Evolutionary conservation across 176 grass and related monocot genomes (phyloP), one percentile per base, ranked within the genome.

Genomic region (Coix lacrymajobi): DNA sequence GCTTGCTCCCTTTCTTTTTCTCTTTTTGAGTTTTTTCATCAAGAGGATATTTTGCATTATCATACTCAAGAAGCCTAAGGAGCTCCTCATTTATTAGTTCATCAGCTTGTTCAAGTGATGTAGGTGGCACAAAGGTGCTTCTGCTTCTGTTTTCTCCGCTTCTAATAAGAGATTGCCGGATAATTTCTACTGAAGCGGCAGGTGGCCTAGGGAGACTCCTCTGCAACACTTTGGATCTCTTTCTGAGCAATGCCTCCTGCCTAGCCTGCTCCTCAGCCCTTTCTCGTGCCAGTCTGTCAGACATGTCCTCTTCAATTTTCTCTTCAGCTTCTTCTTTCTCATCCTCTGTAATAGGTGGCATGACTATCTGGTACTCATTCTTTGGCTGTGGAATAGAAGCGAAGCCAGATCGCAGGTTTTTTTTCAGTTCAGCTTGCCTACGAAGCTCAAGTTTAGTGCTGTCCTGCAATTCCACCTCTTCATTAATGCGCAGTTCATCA

Each of bases 171-270:
- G 75, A 85, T n/a, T 85, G 83, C n/a, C 84, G 73, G 31, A 98
- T 77, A 85, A 95, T 85, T 28, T 95, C 92, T 62, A 98, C 51
- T 25, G 90, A 92, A 87, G 79, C 75, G 11, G 84, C 31, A 74
- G 92, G 92, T 65, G 95, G 92, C 77, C 92, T 95, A 69, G 96
- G 95, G 52, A 97, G 85, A 62, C 90, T 89, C 82, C 92, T 89
- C 79, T 98, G 96, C 67, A 98, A 90, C 43, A 98, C 96, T 89
- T 94, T 94, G 39, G 90, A 98, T 75, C 92, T 94, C 85, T 95
- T 98, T 62, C 92, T 95, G 32, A 93, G 90, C 63, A 98, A 88
- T 16, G 85, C 92, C 16, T 98, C 90, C 44, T 88, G 81, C 85
- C 88, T 91, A 51, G 81, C 84, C 74, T 91, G 89, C 83, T 92